Evolutionary conservation across 2,329 filamentous ascomycete genomes (phyloP), one percentile per base, ranked within the genome.

Genomic region (Colletotrichum zoysiae): DNA sequence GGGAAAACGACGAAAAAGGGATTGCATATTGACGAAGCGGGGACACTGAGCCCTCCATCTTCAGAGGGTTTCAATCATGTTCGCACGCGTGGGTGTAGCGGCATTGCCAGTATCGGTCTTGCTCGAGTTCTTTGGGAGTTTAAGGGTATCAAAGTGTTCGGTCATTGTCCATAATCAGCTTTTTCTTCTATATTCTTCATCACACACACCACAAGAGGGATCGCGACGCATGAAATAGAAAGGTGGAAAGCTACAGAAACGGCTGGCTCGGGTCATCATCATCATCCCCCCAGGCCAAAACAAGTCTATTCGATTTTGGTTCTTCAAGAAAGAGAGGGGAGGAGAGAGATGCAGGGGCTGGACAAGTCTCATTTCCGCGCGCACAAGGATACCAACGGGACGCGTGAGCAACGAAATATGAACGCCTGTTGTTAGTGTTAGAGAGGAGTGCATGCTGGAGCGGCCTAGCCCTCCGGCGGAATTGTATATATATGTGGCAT

Each of bases 11-110:
- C 42, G 50, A 62, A 68, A 63, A 60, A 60, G 69, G 69, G 38
- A 71, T 69, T 71, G 59, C 68, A 71, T 59, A 71, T 71, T 69
- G 69, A 69, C 61, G 65, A 69, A 71, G 69, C 58, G 53, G 65
- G 59, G 65, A 71, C 58, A 46, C 40, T 40, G 58, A 38, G 48
- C 65, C 35, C 40, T 51, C 38, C 46, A 46, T 58, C 38, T 68
- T 58, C 69, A 71, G 35, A 59, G 53, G 69, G 59, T 69, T 59
- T 71, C 65, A 53, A 53, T 71, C 68, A 69, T 64, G 65, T 59
- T 64, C 8, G 55, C 40, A 59, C 69, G 58, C 65, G 33, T 20
- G 51, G 65, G 58, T 69, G 69, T 71, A 69, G 51, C 58, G 46
- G 65, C 69, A 71, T 69, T n/a, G 65, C 58, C 69, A 69, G 44